phyloP scores from a whole-genome alignment of 2,329 filamentous ascomycete species.

The Epichloe sp. region DNA sequence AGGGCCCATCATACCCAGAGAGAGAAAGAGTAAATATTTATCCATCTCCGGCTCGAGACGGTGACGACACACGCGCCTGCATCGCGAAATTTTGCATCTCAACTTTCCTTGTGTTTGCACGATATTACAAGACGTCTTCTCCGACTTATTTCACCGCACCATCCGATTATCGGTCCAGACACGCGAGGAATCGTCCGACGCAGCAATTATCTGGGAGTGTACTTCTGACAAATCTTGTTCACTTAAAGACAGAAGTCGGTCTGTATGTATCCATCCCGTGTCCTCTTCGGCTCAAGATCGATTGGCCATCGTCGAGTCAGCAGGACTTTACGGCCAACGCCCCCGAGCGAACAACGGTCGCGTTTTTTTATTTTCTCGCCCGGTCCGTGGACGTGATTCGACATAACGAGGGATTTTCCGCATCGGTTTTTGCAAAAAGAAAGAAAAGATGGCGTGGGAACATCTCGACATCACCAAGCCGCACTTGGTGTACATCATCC shows the following conservation, averaged over 20 bases:
- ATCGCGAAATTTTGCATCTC: neutral
- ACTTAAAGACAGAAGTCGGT: neutral
- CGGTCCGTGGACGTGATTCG: constrained; percentile 2
- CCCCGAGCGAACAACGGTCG: constrained; percentile 1
- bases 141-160: neutral
- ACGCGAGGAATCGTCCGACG: neutral
- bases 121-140: neutral
- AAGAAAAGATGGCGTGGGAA: constrained; percentile 54
- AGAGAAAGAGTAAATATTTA: no score
- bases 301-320: constrained; percentile 6
- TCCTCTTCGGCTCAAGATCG: constrained; percentile 5
- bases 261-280: constrained; percentile 8
- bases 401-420: neutral
- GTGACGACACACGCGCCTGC: neutral
- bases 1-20: neutral
- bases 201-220: neutral
- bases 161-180: no score
- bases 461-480: constrained; percentile 81
- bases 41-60: neutral
- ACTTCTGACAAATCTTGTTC: no score
- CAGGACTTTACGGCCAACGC: neutral
- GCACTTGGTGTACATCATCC: constrained; percentile 95
- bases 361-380: neutral
- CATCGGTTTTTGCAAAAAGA: neutral
- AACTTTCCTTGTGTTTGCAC: neutral